Base-by-base conservation (phyloP, 2,329 filamentous ascomycete genomes). In the Nemania sp. region DNA sequence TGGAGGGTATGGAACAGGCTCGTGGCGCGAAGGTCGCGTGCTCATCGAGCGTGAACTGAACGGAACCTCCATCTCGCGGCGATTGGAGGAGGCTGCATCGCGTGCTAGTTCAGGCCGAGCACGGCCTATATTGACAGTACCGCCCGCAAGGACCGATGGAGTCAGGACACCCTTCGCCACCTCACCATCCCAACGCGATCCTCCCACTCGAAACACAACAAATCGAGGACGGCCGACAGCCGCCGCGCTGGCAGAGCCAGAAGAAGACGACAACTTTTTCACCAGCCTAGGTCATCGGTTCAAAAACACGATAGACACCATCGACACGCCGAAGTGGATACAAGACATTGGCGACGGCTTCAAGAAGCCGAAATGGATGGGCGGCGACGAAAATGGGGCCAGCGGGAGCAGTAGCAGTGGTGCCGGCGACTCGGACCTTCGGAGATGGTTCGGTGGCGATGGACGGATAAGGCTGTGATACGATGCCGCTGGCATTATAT, bases 11-110 rank as follows among this genome's bases (percentile, higher is more conserved):
- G 92, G 92, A 13, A 87, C 88, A 0, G 91, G 91, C 1, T 89
- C 89, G 1, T 98, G 94, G 95, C 87, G 93, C 48, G 95, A 98
- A 77, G 95, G 95, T 2, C 85, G 92, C 52, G 90, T 93, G 51
- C 83, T 99, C 29, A 96, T 99, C 64, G 91, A 97, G 65, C 86
- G 91, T 29, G 95, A 98, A 72, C 76, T 93, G 7, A 86, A 88
- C 61, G 89, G 89, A 13, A 83, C 82, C 37, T 83, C 84, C 2
- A 80, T 83, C 43, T 76, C 82, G 50, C 78, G 81, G 60, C 78
- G 82, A 51, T 77, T 81, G 17, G 77, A 80, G 37, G 77, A 80
- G 51, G 75, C 78, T 25, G 71, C 77, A 59, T 70, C 75, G 50
- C 70, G 76, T 43, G 68, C 72, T 43, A 67, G 70, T 43, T 68